Evolutionary conservation across 768 basidiomycete species (phyloP), one percentile per base, ranked within the genome.

Genomic region (Collybia sordida): DNA sequence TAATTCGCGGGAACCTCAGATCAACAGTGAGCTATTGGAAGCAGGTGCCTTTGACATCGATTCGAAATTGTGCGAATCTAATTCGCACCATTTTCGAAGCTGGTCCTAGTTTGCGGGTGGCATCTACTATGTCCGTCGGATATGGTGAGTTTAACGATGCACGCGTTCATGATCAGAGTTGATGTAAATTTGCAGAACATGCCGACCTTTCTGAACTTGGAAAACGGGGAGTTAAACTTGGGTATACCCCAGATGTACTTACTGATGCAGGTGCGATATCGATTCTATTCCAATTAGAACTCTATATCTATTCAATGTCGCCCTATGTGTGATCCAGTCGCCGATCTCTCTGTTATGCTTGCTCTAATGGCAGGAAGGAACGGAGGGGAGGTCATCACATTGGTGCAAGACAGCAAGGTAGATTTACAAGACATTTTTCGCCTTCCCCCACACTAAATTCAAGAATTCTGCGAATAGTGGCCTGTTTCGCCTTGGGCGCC

Each of bases 91-190:
- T 34, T 15, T 12, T 24, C 46, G 18, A 24, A 87, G 92, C 92
- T 54, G 93, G 93, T 3, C 72, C 86, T 0, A 73, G 65, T 42
- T 75, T 99, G 7, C 81, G 80, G 38, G 85, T 90, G n/a, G 80
- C 97, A 2, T 96, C 94, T 1, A 97, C 95, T 0, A 90, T 96
- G 84, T 93, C 91, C 15, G 92, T 94, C 17, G 93, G 92, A 40
- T 90, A 86, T 61, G 90, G 91, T 90, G 51, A 49, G 78, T 55
- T 17, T 36, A 18, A 36, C 42, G 22, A 38, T 3, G 14, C 6
- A 43, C 9, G 1, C 11, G 31, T 1, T 12, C 21, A 27, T 6
- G 17, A 15, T 23, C 23, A 27, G 31, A 12, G 31, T 14, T 31
- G 31, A 31, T 14, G 5, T 24, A 5, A 6, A 37, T 40, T 18